phyloP scores from a whole-genome alignment of 73 alveolate genomes.

The Blepharisma stoltei region DNA sequence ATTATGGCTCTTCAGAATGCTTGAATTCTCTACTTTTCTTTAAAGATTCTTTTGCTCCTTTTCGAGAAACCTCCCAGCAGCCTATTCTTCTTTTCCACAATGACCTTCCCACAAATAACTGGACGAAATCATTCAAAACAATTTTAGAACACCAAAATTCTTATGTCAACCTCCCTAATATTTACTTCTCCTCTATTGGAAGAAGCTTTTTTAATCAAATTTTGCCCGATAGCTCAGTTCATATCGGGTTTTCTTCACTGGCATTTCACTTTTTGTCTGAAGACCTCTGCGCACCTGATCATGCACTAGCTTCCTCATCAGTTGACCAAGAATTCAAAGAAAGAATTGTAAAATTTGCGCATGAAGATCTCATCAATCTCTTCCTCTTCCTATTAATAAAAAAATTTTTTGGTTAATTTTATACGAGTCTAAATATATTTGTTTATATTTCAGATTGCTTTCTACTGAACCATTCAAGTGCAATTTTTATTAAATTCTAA shows the following conservation, averaged over 20 bases:
- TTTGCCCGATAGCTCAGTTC: slow-evolving; percentile 4
- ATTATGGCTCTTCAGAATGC: slow-evolving; percentile 9
- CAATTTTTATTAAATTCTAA: too few species aligned
- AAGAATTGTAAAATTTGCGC: too few species aligned
- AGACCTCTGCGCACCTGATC: too few species aligned
- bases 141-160: background rate
- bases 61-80: background rate
- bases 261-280: slow-evolving; percentile 7
- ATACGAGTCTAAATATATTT: too few species aligned
- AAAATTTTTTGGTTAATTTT: too few species aligned
- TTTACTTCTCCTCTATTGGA: background rate
- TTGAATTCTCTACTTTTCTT: slow-evolving; percentile 5
- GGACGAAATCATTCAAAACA: background rate
- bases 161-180: background rate
- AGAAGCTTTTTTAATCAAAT: background rate
- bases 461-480: too few species aligned
- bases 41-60: background rate
- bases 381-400: too few species aligned
- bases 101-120: slow-evolving; percentile 15
- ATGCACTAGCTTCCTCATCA: too few species aligned
- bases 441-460: too few species aligned
- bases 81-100: background rate
- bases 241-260: slow-evolving; percentile 1
- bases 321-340: too few species aligned
- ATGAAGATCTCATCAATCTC: too few species aligned